Conservation (phyloP, 495 filamentous ascomycete genomes). For the Penicillium paradoxum region DNA sequence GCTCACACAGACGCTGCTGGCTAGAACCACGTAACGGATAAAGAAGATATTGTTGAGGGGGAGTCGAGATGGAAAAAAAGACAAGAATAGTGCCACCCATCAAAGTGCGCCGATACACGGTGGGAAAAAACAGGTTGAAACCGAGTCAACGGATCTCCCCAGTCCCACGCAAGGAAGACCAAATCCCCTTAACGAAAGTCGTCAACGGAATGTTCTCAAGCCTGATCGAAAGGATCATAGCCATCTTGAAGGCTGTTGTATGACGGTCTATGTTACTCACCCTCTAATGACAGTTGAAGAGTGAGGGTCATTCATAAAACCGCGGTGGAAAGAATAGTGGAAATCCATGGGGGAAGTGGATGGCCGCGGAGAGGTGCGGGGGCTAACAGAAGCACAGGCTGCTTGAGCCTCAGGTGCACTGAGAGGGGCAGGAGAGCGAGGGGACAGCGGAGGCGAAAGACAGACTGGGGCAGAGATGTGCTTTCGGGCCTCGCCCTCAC, state of each 20-base stretch:
- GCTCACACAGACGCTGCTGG: slow-evolving; percentile 1
- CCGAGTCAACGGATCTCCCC: slow-evolving; percentile 10
- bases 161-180: slow-evolving; percentile 16
- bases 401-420: slow-evolving; percentile 8
- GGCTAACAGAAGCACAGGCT: slow-evolving; percentile 15
- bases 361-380: slow-evolving; percentile 25
- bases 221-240: slow-evolving; percentile 8
- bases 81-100: slow-evolving; percentile 11
- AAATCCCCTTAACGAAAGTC: slow-evolving; percentile 16
- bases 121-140: slow-evolving; percentile 12
- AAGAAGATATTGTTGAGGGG: background rate
- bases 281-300: slow-evolving; percentile 45
- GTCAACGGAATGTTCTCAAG: slow-evolving; percentile 17
- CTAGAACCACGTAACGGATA: background rate
- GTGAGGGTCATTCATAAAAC: slow-evolving; percentile 41
- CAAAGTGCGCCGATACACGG: slow-evolving; percentile 13
- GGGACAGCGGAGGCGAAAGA: slow-evolving; percentile 23
- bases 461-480: slow-evolving; percentile 8
- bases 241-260: slow-evolving; percentile 12
- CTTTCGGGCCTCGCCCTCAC: slow-evolving; percentile 12
- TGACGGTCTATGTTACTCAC: slow-evolving; percentile 23
- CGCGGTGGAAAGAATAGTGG: slow-evolving; percentile 38
- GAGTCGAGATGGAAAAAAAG: slow-evolving; percentile 5
- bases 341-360: slow-evolving; percentile 37
- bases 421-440: slow-evolving; percentile 22